A percentile compares a stretch with the other conserved stretches of the same genome.
These are phyloP conservation scores for Hypsizygus marmoreus DNA, from an alignment of 768 basidiomycete genomes.

Conservation along the genomic window DNA sequence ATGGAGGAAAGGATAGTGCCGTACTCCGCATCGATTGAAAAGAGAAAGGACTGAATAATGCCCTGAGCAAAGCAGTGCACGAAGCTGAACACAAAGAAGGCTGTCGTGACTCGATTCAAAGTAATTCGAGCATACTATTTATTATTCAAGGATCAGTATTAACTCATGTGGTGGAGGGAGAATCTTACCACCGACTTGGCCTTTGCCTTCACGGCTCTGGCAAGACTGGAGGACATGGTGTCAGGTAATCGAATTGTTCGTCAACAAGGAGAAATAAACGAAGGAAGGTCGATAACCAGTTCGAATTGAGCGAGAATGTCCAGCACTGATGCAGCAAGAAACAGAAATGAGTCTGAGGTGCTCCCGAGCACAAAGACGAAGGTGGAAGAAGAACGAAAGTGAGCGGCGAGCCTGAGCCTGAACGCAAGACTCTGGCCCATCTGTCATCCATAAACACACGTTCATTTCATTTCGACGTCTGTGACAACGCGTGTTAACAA, in stretches of 20 bases:
- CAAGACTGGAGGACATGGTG: background rate
- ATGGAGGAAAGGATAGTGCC: conserved; percentile 37
- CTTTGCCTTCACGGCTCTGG: too few relatives aligned
- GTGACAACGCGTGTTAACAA: too few relatives aligned
- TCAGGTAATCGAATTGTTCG: too few relatives aligned
- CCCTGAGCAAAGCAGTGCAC: conserved; percentile 55
- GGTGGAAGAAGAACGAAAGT: too few relatives aligned
- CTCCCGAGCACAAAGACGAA: too few relatives aligned
- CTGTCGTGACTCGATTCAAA: conserved; percentile 38
- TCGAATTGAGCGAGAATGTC: too few relatives aligned
- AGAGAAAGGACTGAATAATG: conserved; percentile 50
- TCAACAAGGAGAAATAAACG: background rate
- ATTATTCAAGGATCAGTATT: background rate
- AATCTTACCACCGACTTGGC: conserved; percentile 6
- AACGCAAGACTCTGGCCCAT: too few relatives aligned
- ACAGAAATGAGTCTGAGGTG: conserved; percentile 1
- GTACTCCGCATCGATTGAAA: conserved; percentile 44
- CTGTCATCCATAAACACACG: too few relatives aligned
- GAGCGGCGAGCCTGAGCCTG: too few relatives aligned
- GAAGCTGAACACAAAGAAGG: conserved; percentile 54
- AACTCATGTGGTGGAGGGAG: background rate
- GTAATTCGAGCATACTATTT: conserved; percentile 39
- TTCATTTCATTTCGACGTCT: too few relatives aligned
- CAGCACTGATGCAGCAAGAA: background rate
- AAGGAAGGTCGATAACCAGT: background rate